Evolutionary conservation across 306 rosid genomes (phyloP), one percentile per base, ranked within the genome.

Genomic region (Castanea crenata): DNA sequence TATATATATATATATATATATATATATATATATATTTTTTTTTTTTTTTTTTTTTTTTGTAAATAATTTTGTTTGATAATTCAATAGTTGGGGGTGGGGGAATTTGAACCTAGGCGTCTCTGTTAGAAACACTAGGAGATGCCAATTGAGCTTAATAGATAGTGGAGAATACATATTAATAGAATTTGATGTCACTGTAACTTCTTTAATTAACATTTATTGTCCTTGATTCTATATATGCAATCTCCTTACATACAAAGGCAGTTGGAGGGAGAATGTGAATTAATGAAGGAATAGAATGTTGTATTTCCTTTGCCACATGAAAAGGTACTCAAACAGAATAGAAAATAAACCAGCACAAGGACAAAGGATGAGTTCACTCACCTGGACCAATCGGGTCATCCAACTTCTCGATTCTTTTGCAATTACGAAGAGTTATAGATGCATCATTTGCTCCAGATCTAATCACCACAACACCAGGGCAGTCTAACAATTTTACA

Each of bases 381-480:
- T 56, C 87, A 96, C 99, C 99, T 82, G 98, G 96, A 84, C 81
- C 85, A 74, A 90, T 58, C 63, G 97, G 97, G 85, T 96, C 98
- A 20, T 83, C 94, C 74, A 93, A 78, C 85, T 93, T 93, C 85
- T 96, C 97, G 31, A 96, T 96, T 80, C 98, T 88, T 89, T 90
- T 92, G 90, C 98, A 94, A 82, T 94, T 94, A 31, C 90, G 76
- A 63, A 94, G 90, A 73, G 96, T 91, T 15, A 86, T 34, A 20
- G 98, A 83, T 15, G 92, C 86, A 75, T 87, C 90, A 63, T 85
- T 92, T 77, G 83, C 97, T 74, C 78, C 75, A 77, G 90, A 79
- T 61, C 81, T 89, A 23, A 94, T 83, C 98, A 92, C 90, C 54
- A 92, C 96, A 79, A 94, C 98, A 86, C 98, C 98, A 82, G 98